A percentile compares a stretch with the other conserved stretches of the same genome.
Conservation (phyloP, 2,329 filamentous ascomycete species). For the Fusarium pilosicola region DNA sequence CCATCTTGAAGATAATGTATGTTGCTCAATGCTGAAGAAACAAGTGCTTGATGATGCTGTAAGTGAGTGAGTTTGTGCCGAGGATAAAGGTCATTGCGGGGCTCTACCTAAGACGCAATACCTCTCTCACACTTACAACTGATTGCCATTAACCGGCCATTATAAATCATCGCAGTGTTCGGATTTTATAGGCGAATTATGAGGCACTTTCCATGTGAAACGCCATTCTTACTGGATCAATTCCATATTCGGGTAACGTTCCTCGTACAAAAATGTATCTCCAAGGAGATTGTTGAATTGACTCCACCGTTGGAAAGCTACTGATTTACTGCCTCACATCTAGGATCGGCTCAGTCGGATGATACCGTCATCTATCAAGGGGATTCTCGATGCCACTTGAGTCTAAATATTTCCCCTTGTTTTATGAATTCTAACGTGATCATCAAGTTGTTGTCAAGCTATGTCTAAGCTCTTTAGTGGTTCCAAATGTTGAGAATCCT, state of each 20-base stretch:
- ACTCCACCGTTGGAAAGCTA: constrained; percentile 55
- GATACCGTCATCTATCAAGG: constrained; percentile 67
- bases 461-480: too few species aligned
- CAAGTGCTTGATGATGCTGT: constrained; percentile 1
- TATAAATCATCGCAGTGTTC: background rate
- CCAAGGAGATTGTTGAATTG: background rate
- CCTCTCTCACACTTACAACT: constrained; percentile 9
- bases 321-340: constrained; percentile 58
- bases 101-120: constrained; percentile 28
- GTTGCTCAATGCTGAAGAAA: background rate
- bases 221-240: constrained; percentile 11
- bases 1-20: constrained; percentile 51
- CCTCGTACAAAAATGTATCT: background rate
- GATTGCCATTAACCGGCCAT: constrained; percentile 3
- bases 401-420: too few species aligned
- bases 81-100: constrained; percentile 34
- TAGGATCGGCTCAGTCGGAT: constrained; percentile 62
- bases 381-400: background rate
- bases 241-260: constrained; percentile 42
- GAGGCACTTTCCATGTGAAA: background rate
- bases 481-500: background rate
- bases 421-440: background rate
- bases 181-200: background rate
- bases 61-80: constrained; percentile 9
- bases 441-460: background rate